These are phyloP conservation scores for Vicia sativa DNA, from an alignment of 306 rosid genomes.

Conservation along the genomic window DNA sequence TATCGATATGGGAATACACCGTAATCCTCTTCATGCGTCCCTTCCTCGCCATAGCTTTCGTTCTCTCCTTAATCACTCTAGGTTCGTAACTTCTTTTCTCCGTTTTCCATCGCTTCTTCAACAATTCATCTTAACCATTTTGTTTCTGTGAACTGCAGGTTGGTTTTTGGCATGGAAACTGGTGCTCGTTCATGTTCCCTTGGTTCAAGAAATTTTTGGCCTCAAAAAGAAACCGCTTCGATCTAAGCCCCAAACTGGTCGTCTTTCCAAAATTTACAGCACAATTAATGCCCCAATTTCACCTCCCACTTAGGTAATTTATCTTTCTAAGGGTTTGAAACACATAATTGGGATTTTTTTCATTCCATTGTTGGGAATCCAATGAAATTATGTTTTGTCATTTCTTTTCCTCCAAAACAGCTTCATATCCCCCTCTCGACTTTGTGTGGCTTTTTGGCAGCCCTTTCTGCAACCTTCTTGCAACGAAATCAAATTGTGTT, in stretches of 20 bases:
- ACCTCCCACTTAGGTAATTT: slow-evolving; percentile 45
- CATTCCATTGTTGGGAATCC: no score
- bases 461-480: not conserved
- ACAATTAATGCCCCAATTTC: slow-evolving; percentile 51
- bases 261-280: slow-evolving; percentile 65
- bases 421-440: not conserved
- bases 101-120: not conserved
- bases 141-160: slow-evolving; percentile 45
- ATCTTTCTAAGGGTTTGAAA: no score
- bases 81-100: slow-evolving; percentile 47
- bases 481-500: not conserved
- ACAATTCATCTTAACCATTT: slow-evolving; percentile 2
- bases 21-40: slow-evolving; percentile 61
- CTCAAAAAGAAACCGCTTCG: slow-evolving; percentile 59
- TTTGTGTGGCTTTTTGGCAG: not conserved
- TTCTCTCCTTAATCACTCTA: slow-evolving; percentile 55
- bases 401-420: not conserved
- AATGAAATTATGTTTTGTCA: not conserved
- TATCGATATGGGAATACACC: slow-evolving; percentile 50
- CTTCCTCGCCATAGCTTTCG: slow-evolving; percentile 56
- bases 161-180: slow-evolving; percentile 94
- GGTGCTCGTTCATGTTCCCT: slow-evolving; percentile 83
- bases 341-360: no score
- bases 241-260: slow-evolving; percentile 68
- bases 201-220: slow-evolving; percentile 87